Evolutionary conservation across 805 yeast genomes (phyloP).

Genomic region (Saturnispora halmiae): DNA sequence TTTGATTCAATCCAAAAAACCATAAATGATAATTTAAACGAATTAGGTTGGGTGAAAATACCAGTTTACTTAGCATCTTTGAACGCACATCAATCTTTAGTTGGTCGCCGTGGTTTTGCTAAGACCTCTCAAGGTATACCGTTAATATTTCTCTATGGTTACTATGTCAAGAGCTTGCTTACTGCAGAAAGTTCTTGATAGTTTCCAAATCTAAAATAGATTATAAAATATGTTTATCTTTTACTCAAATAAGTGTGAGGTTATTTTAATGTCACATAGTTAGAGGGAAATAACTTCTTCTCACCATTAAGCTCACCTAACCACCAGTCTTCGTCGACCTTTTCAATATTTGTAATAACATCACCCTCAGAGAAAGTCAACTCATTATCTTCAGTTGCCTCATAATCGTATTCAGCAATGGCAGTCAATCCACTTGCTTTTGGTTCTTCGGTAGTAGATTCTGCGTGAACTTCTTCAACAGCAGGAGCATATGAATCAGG

Average conservation of each 20-base stretch:
- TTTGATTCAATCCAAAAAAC: conserved; percentile 18
- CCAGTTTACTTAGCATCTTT: conserved; percentile 62
- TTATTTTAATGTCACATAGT: conserved; percentile 48
- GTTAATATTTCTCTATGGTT: conserved; percentile 40
- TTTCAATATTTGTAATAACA: conserved; percentile 68
- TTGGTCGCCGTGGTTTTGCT: conserved; percentile 61
- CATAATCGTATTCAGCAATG: conserved; percentile 68
- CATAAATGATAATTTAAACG: conserved; percentile 49
- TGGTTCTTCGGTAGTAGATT: conserved; percentile 7
- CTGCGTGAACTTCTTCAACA: conserved; percentile 13
- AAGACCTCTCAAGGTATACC: conserved; percentile 45
- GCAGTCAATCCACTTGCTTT: conserved; percentile 36
- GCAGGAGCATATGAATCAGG: conserved; percentile 16
- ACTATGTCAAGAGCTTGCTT: conserved; percentile 14
- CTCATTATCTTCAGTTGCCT: conserved; percentile 89
- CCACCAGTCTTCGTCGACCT: conserved; percentile 97
- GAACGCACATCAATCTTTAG: conserved; percentile 83
- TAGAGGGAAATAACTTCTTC: conserved; percentile 83
- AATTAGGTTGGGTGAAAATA: conserved; percentile 65
- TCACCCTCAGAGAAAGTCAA: conserved; percentile 80
- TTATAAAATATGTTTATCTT: not conserved
- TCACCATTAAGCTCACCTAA: conserved; percentile 74
- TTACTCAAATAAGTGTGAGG: not conserved
- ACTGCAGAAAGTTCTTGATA: not conserved
- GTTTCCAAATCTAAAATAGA: not conserved